Evolutionary conservation across 495 filamentous ascomycete genomes (phyloP).

Genomic region (Durotheca rogersii): DNA sequence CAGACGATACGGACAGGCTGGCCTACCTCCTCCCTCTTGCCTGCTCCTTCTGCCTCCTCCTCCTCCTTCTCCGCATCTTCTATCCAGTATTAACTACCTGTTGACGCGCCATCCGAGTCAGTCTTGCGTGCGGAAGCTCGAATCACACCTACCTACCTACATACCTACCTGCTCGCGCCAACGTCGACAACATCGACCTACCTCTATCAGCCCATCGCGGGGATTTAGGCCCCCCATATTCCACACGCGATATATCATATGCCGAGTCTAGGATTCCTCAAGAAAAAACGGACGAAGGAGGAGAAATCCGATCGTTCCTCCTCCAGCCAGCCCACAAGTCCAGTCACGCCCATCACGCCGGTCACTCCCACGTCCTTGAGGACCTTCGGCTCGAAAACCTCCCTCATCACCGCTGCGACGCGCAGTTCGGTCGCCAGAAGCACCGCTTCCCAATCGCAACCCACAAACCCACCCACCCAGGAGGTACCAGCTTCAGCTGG

Average conservation of each 20-base stretch:
- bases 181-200: no score
- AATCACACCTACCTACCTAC: no score
- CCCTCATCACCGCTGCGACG: conserved; percentile 36
- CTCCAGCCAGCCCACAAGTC: conserved; percentile 62
- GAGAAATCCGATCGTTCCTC: conserved; percentile 57
- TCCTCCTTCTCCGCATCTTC: background rate
- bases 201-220: conserved; percentile 8
- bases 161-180: no score
- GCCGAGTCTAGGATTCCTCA: conserved; percentile 83
- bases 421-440: conserved; percentile 41
- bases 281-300: conserved; percentile 96
- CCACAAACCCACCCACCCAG: conserved; percentile 16
- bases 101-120: no score
- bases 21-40: background rate
- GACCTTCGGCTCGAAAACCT: conserved; percentile 49
- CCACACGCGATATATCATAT: conserved; percentile 48
- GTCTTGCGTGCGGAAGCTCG: no score
- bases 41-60: no score
- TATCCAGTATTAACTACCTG: background rate
- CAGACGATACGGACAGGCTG: background rate
- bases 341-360: conserved; percentile 54
- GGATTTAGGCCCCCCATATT: conserved; percentile 23
- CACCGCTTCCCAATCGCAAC: conserved; percentile 30
- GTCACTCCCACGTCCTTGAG: conserved; percentile 44
- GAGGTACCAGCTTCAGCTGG: conserved; percentile 32